A percentile compares a stretch with the other conserved stretches of the same genome.
These are phyloP conservation scores for Colletotrichum sp. DNA, from an alignment of 2,329 filamentous ascomycete species.

Conservation along the genomic window DNA sequence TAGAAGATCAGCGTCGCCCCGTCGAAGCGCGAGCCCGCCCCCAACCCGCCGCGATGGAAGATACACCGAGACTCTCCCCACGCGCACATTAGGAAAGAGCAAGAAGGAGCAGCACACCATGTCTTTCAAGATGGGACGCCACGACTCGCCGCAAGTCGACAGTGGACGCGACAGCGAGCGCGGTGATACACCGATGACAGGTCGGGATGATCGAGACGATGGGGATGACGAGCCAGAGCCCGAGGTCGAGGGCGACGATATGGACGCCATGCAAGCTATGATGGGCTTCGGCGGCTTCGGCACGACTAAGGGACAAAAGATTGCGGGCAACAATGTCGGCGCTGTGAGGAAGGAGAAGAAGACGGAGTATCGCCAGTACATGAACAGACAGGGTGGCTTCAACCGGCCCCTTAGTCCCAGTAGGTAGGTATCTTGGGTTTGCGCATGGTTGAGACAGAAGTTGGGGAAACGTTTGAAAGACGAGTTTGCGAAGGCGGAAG, in stretches of 20 bases:
- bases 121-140: conserved; percentile 39
- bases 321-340: conserved; percentile 85
- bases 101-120: conserved; percentile 32
- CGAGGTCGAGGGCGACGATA: conserved; percentile 67
- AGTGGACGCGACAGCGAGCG: conserved; percentile 24
- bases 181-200: conserved; percentile 22
- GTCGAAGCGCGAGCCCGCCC: conserved; percentile 25
- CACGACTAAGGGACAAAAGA: conserved; percentile 86
- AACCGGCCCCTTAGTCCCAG: conserved; percentile 75
- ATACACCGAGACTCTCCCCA: conserved; percentile 34
- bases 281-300: conserved; percentile 92
- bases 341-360: conserved; percentile 91
- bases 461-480: background rate
- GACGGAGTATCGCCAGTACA: conserved; percentile 95
- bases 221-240: conserved; percentile 48
- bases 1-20: conserved; percentile 44
- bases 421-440: conserved; percentile 30
- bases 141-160: conserved; percentile 29
- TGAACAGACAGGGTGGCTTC: conserved; percentile 85
- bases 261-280: conserved; percentile 78
- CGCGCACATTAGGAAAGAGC: conserved; percentile 27
- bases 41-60: conserved; percentile 13
- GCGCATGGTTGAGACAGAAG: background rate
- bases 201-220: background rate
- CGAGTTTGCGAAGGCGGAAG: background rate